Conservation (phyloP, 768 basidiomycete genomes). For the Trametes meyenii region DNA sequence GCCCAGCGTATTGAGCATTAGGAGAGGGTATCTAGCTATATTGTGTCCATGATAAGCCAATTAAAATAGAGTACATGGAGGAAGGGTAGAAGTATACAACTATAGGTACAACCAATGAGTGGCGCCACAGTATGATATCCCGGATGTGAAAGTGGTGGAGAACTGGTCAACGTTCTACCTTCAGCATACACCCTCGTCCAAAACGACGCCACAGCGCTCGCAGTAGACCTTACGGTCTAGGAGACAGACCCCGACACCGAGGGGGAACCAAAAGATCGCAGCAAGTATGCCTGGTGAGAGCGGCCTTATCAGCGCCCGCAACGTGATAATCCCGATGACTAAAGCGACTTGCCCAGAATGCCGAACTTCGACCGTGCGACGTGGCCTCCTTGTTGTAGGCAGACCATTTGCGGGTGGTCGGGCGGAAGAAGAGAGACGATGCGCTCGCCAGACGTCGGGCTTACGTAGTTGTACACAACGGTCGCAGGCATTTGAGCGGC, state of each 20-base stretch:
- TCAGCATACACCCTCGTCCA: constrained; percentile 37
- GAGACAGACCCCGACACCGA: constrained; percentile 77
- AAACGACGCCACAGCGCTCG: constrained; percentile 44
- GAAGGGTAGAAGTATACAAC: too few species aligned
- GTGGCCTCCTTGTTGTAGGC: constrained; percentile 78
- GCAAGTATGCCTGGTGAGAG: constrained; percentile 66
- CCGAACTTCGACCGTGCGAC: constrained; percentile 65
- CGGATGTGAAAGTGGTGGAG: too few species aligned
- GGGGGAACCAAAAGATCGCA: constrained; percentile 84
- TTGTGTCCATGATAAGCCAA: too few species aligned
- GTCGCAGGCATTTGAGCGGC: constrained; percentile 42
- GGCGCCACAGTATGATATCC: too few species aligned
- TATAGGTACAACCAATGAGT: too few species aligned
- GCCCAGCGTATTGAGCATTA: too few species aligned
- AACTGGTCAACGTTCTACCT: neutral
- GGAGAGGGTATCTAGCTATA: too few species aligned
- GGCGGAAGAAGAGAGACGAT: constrained; percentile 68
- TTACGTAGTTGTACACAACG: constrained; percentile 68
- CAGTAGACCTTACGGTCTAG: constrained; percentile 75
- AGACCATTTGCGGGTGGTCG: constrained; percentile 81
- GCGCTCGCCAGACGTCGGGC: constrained; percentile 51
- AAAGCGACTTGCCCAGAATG: constrained; percentile 46
- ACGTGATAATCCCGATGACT: neutral
- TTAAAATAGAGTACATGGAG: too few species aligned
- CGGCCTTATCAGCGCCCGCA: neutral